Conservation (phyloP, 2,329 filamentous ascomycete species). For the Apiospora malaysiana region DNA sequence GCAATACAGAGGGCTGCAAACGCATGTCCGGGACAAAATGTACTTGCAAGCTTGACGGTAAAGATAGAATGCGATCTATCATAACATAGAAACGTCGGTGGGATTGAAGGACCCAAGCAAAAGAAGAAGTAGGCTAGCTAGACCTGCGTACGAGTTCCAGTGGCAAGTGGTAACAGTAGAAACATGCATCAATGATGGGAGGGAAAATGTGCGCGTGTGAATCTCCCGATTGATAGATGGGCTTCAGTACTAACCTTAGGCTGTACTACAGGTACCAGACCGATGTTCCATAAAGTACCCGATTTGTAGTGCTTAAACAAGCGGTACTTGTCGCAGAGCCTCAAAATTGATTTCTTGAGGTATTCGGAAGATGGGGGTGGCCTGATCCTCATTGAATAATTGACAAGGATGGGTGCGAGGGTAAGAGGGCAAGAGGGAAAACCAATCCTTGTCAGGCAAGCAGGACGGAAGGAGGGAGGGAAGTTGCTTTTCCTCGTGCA, state of each 20-base stretch:
- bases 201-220: background rate
- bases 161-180: background rate
- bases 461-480: background rate
- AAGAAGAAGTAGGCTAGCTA: background rate
- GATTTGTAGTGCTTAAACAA: background rate
- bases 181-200: background rate
- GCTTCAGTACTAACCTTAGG: background rate
- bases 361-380: background rate
- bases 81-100: background rate
- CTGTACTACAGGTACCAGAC: background rate
- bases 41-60: background rate
- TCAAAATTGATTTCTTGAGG: background rate
- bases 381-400: constrained; percentile 13
- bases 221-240: background rate
- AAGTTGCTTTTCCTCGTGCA: background rate
- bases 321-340: background rate
- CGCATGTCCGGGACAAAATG: background rate
- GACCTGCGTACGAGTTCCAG: background rate
- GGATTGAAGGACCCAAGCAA: background rate
- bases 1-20: background rate
- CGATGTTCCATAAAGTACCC: background rate
- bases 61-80: background rate
- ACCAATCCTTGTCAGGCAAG: background rate
- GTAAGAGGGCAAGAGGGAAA: too few species aligned
- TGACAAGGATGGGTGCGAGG: constrained; percentile 1